Percentiles rank a stretch among this genome's conserved stretches.
Evolutionary conservation across 2,329 filamentous ascomycete species (phyloP).

Genomic region (Exophiala calicioides): DNA sequence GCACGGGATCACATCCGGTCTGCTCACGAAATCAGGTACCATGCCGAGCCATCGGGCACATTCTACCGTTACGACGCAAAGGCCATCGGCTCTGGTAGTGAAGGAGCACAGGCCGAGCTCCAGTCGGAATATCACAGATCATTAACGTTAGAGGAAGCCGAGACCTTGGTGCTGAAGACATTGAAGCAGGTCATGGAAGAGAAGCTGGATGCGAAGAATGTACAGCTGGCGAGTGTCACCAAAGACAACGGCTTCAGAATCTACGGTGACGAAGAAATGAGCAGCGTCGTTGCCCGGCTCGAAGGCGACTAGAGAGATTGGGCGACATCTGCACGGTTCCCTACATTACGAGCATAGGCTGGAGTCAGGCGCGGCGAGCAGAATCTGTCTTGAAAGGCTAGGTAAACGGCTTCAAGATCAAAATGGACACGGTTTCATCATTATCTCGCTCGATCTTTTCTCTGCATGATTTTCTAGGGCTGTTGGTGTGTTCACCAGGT

Average conservation of each 20-base stretch:
- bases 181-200: slow-evolving; percentile 99
- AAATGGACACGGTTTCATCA: slow-evolving; percentile 13
- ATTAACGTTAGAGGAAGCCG: slow-evolving; percentile 85
- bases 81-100: slow-evolving; percentile 94
- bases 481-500: no score
- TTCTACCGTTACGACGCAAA: slow-evolving; percentile 99
- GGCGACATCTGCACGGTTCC: slow-evolving; percentile 3
- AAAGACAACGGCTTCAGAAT: slow-evolving; percentile 98
- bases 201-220: slow-evolving; percentile 98
- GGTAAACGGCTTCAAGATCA: not conserved
- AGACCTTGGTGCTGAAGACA: slow-evolving; percentile 94
- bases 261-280: slow-evolving; percentile 98
- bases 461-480: no score
- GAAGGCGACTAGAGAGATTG: slow-evolving; percentile 41
- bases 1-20: not conserved
- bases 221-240: slow-evolving; percentile 95
- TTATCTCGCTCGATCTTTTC: no score
- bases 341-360: slow-evolving; percentile 19
- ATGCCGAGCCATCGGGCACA: slow-evolving; percentile 95
- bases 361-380: slow-evolving; percentile 22
- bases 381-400: not conserved
- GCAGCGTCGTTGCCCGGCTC: slow-evolving; percentile 76
- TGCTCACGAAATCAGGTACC: slow-evolving; percentile 61
- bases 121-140: slow-evolving; percentile 99
- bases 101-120: slow-evolving; percentile 95